Evolutionary conservation across 306 rosid species (phyloP).

Genomic region (Castanea crenata): DNA sequence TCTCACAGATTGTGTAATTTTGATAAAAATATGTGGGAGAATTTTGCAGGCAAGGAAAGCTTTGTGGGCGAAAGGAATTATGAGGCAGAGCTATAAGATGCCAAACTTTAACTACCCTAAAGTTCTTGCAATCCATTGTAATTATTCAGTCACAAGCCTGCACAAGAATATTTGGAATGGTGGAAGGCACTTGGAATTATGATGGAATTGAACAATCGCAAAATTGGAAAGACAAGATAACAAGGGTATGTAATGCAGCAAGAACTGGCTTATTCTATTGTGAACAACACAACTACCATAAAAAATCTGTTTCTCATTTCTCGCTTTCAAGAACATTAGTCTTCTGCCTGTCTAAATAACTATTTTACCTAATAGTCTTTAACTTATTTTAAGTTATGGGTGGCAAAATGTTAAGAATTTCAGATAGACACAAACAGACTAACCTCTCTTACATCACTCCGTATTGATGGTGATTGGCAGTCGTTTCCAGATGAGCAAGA

Average conservation of each 20-base stretch:
- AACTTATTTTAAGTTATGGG: too few species aligned
- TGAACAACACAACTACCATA: background rate
- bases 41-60: constrained; percentile 81
- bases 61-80: constrained; percentile 68
- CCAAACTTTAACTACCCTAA: constrained; percentile 50
- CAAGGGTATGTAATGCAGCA: constrained; percentile 40
- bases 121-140: constrained; percentile 82
- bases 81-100: too few species aligned
- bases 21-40: background rate
- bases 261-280: background rate
- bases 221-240: constrained; percentile 51
- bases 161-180: constrained; percentile 39
- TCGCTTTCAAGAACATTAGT: too few species aligned
- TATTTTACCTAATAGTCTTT: too few species aligned
- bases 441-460: too few species aligned
- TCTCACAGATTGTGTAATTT: background rate
- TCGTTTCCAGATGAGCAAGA: too few species aligned
- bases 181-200: too few species aligned
- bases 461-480: too few species aligned
- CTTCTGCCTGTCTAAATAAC: too few species aligned
- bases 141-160: constrained; percentile 69
- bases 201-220: constrained; percentile 45
- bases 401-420: too few species aligned
- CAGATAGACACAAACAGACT: too few species aligned
- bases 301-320: too few species aligned